Base-by-base conservation (phyloP, 75 land plant genomes). In the Larix kaempferi region DNA sequence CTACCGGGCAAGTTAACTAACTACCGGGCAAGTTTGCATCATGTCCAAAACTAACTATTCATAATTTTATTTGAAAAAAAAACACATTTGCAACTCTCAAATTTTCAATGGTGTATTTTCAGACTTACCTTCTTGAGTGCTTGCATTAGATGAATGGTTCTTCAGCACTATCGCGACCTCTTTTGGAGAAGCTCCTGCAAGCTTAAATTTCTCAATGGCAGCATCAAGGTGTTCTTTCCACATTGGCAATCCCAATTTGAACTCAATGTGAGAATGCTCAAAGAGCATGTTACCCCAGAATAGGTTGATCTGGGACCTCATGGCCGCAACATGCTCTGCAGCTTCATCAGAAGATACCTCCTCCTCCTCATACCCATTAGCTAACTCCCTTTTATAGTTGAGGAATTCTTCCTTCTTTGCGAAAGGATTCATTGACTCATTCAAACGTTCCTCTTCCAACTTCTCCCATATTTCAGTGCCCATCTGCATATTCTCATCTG, bases 151-250 rank as follows among this genome's bases (percentile, higher is more conserved):
- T 74, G 87, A 84, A 76, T 93, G 95, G 63, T 90, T 93, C 79
- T 93, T 93, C 66, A 86, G 71, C 84, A 90, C 87, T 27, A 93
- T 92, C 22, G 91, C 92, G 74, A 90, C 85, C 60, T 93, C 95
- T n/a, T 87, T 80, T 22, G 81, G 83, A 69, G 92, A 88, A 74
- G 89, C 92, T 71, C 95, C 95, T 56, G 89, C 92, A 66, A 81
- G 86, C 76, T 82, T 84, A 77, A 93, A 93, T 73, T 82, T 88
- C 72, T 90, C 90, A 62, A 93, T 79, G 5, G 92, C 89, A 44
- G 78, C 92, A 73, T 87, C 90, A 75, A 93, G 57, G 77, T 88
- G 85, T 74, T 90, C 91, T 75, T 88, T 84, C 95, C 95, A 93
- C 23, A 60, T 74, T 35, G 84, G 86, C 29, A 93, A 54, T 12